Evolutionary conservation across 2,329 filamentous ascomycete genomes (phyloP).

Genomic region (Fusarium citri): DNA sequence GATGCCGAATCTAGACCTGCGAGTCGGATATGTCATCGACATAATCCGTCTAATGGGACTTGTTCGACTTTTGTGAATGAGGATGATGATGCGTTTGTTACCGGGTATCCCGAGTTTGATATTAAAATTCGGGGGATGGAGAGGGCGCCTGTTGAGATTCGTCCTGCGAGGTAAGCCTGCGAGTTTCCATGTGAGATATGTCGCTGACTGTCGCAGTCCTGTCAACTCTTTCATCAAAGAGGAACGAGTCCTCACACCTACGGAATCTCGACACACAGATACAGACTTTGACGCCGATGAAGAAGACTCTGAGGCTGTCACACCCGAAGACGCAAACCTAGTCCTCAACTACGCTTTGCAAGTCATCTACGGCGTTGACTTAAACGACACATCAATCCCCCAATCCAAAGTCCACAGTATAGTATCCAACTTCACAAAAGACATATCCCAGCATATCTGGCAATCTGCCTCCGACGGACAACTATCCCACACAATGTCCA

Average conservation of each 20-base stretch:
- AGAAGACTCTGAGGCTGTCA: slow-evolving; percentile 43
- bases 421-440: slow-evolving; percentile 50
- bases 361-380: slow-evolving; percentile 53
- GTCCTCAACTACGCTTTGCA: slow-evolving; percentile 54
- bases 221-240: slow-evolving; percentile 40
- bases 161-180: slow-evolving; percentile 22
- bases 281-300: slow-evolving; percentile 28
- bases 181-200: no score
- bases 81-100: slow-evolving; percentile 46
- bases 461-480: slow-evolving; percentile 47
- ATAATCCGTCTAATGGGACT: slow-evolving; percentile 50
- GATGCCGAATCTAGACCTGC: slow-evolving; percentile 41
- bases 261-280: slow-evolving; percentile 15
- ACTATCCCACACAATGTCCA: slow-evolving; percentile 48
- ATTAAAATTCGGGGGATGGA: slow-evolving; percentile 41
- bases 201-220: slow-evolving; percentile 31
- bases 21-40: slow-evolving; percentile 50
- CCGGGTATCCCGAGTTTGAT: slow-evolving; percentile 46
- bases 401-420: slow-evolving; percentile 47
- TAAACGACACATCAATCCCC: slow-evolving; percentile 49
- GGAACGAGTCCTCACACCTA: slow-evolving; percentile 34
- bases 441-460: slow-evolving; percentile 51
- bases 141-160: slow-evolving; percentile 3
- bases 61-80: slow-evolving; percentile 55
- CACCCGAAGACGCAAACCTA: slow-evolving; percentile 50